Conservation (phyloP, 164 flowering plant species). For the Chimonanthus salicifolius region DNA sequence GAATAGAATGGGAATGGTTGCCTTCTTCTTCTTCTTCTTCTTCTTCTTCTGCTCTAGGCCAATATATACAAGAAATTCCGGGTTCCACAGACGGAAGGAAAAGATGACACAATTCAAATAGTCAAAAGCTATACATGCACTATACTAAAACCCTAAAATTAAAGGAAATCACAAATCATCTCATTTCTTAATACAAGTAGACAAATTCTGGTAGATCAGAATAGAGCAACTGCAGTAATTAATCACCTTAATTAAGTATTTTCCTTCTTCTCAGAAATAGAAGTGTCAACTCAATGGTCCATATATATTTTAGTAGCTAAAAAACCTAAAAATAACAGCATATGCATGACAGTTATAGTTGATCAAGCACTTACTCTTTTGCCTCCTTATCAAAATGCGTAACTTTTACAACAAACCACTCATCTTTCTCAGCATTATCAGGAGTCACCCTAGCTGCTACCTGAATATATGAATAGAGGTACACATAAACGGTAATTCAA, state of each 20-base stretch:
- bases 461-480: conserved; percentile 31
- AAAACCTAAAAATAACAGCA: background rate
- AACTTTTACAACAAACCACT: conserved; percentile 97
- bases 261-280: too few relatives aligned
- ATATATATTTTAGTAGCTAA: background rate
- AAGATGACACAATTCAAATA: too few relatives aligned
- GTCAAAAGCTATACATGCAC: too few relatives aligned
- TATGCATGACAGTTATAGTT: background rate
- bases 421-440: conserved; percentile 85
- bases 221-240: too few relatives aligned
- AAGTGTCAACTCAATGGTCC: too few relatives aligned
- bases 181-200: too few relatives aligned
- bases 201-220: too few relatives aligned
- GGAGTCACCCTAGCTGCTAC: conserved; percentile 85
- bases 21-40: background rate
- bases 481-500: background rate
- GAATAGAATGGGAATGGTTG: background rate
- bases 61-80: background rate
- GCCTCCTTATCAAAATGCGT: conserved; percentile 82
- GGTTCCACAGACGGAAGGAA: too few relatives aligned
- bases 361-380: conserved; percentile 63
- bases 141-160: too few relatives aligned
- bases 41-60: background rate
- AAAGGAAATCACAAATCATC: too few relatives aligned
- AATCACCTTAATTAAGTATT: too few relatives aligned